phyloP scores from a whole-genome alignment of 2,329 filamentous ascomycete species.

The Aspergillus uvarum region DNA sequence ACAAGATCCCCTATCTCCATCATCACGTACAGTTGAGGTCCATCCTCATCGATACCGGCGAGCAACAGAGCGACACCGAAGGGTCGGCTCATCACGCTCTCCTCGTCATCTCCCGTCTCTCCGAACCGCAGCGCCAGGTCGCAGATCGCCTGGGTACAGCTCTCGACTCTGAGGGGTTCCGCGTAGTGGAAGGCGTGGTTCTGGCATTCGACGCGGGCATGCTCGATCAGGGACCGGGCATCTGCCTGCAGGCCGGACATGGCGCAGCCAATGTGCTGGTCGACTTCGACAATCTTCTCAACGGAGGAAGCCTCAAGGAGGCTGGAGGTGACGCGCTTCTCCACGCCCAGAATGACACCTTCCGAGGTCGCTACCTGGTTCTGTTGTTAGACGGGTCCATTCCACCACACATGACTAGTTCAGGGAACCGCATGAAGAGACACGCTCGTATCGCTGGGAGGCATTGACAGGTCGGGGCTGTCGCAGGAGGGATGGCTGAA shows the following conservation, averaged over 20 bases:
- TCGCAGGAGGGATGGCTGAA: conserved; percentile 15
- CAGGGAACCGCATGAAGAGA: neutral
- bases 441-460: no score
- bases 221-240: conserved; percentile 95
- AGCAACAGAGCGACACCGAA: conserved; percentile 97
- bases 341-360: conserved; percentile 93
- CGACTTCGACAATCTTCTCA: conserved; percentile 99
- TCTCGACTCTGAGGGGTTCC: conserved; percentile 91
- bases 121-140: conserved; percentile 94
- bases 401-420: neutral
- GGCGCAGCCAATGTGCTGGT: conserved; percentile 97
- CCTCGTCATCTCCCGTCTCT: conserved; percentile 94
- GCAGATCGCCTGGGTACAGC: conserved; percentile 97
- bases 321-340: conserved; percentile 97
- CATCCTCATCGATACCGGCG: conserved; percentile 95
- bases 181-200: conserved; percentile 98
- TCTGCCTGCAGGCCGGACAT: conserved; percentile 98
- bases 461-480: neutral
- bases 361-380: conserved; percentile 81
- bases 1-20: neutral
- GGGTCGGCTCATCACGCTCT: conserved; percentile 96
- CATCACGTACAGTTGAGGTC: conserved; percentile 72
- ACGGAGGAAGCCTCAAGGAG: conserved; percentile 96
- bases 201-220: conserved; percentile 95
- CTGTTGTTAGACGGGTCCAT: neutral